Evolutionary conservation across 116 monocot species (phyloP), one percentile per base, ranked within the genome.

Genomic region (Zostera marina): DNA sequence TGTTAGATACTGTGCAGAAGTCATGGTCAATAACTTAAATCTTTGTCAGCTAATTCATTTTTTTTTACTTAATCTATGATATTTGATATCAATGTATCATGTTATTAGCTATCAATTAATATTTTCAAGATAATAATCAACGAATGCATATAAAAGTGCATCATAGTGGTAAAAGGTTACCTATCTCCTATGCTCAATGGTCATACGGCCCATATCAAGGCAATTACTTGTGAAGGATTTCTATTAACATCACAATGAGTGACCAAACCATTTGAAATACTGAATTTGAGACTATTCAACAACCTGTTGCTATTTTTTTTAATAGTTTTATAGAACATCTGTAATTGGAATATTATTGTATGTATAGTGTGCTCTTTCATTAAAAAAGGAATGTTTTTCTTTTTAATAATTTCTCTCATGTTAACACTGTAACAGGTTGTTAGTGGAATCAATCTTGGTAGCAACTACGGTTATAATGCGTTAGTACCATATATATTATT

Each of bases 361-460:
- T 59, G 11, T 22, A 21, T 40, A 20, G 9, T 59, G 9, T 59
- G 38, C 3, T 26, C 3, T 26, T 26, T 26, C 26, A 26, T 26
- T 26, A 26, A 26, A 26, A 1, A 2, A 26, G 26, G 26, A 4
- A 0, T 19, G n/a, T 22, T n/a, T 48, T 7, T 15, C 3, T 63
- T 16, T 48, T 32, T 20, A 14, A 10, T 20, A 38, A 52, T 26
- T 43, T 23, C 44, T 51, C 8, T n/a, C 41, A 63, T 11, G 60
- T n/a, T n/a, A n/a, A n/a, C n/a, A n/a, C n/a, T n/a, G 41, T 46
- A 51, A n/a, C 87, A 87, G 92, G 87, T 87, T 21, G 58, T 93
- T 62, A 93, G 92, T 63, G 92, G 92, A 40, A 81, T 93, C 63
- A 93, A 93, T 63, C 25, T 78, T 43, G 87, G 92, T 41, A 78